phyloP scores from a whole-genome alignment of 306 rosid species.

The Morella rubra region DNA sequence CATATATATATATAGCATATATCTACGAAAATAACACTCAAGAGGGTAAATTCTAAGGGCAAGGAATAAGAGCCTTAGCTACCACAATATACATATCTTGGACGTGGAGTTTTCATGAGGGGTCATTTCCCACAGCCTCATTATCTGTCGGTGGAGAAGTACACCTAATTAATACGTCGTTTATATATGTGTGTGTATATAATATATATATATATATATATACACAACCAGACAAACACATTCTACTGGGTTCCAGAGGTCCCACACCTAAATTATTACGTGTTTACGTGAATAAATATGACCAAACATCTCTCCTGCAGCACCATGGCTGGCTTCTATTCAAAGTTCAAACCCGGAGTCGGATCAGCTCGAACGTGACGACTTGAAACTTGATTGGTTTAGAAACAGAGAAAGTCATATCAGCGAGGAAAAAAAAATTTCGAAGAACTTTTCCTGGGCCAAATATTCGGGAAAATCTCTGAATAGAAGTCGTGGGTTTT shows the following conservation, averaged over 20 bases:
- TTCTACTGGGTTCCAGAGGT: background rate
- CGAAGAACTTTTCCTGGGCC: background rate
- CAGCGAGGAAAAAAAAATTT: background rate
- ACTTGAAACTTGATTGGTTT: background rate
- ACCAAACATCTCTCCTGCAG: too few species aligned
- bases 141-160: slow-evolving; percentile 6
- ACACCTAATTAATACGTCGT: background rate
- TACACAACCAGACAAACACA: background rate
- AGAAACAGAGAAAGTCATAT: background rate
- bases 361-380: background rate
- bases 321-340: background rate
- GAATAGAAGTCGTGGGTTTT: background rate
- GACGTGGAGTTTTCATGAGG: background rate
- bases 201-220: background rate
- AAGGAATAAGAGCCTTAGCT: too few species aligned
- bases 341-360: background rate
- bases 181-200: background rate
- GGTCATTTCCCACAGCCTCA: background rate
- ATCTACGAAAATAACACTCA: background rate
- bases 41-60: too few species aligned
- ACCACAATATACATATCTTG: background rate
- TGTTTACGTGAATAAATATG: too few species aligned
- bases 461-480: background rate
- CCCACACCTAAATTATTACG: background rate
- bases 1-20: background rate